Conservation (phyloP, 495 filamentous ascomycete genomes). For the Aspergillus asperescens region DNA sequence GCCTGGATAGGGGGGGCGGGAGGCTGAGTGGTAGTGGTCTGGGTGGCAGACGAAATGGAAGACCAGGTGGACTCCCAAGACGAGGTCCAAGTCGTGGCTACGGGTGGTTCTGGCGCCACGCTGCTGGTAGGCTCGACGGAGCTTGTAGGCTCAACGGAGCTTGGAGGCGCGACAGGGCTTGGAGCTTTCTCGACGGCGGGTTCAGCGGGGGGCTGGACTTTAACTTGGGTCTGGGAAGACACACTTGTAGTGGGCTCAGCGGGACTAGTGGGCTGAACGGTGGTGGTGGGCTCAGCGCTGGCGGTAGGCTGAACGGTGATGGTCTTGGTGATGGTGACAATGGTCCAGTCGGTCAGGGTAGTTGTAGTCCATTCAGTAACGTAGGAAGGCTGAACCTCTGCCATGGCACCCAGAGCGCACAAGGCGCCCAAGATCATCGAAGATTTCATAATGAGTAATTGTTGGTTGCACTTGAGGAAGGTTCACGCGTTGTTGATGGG, state of each 20-base stretch:
- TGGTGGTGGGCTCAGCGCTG: constrained; percentile 8
- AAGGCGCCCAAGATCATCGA: constrained; percentile 57
- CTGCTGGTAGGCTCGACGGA: constrained; percentile 16
- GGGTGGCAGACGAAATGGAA: constrained; percentile 15
- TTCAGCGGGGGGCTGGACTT: constrained; percentile 12
- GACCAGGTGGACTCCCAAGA: constrained; percentile 12
- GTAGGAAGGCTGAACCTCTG: constrained; percentile 48
- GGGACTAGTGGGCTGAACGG: background rate
- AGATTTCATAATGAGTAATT: constrained; percentile 59
- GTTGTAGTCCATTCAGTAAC: constrained; percentile 53
- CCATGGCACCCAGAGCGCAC: constrained; percentile 57
- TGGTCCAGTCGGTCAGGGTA: constrained; percentile 51
- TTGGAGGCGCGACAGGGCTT: constrained; percentile 8
- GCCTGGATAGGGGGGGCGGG: constrained; percentile 29
- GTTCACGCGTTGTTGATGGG: constrained; percentile 10
- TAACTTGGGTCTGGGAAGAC: constrained; percentile 14
- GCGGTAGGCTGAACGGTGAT: constrained; percentile 47
- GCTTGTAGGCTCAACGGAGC: constrained; percentile 11
- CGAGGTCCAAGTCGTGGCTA: constrained; percentile 1
- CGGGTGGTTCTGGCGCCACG: background rate
- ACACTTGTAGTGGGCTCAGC: background rate
- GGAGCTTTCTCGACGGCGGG: constrained; percentile 16
- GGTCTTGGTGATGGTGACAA: constrained; percentile 58
- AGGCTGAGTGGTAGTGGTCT: constrained; percentile 10
- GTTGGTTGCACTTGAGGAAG: constrained; percentile 6